Evolutionary conservation across 2,329 filamentous ascomycete species (phyloP), one percentile per base, ranked within the genome.

Genomic region (Pseudogymnoascus sp.): DNA sequence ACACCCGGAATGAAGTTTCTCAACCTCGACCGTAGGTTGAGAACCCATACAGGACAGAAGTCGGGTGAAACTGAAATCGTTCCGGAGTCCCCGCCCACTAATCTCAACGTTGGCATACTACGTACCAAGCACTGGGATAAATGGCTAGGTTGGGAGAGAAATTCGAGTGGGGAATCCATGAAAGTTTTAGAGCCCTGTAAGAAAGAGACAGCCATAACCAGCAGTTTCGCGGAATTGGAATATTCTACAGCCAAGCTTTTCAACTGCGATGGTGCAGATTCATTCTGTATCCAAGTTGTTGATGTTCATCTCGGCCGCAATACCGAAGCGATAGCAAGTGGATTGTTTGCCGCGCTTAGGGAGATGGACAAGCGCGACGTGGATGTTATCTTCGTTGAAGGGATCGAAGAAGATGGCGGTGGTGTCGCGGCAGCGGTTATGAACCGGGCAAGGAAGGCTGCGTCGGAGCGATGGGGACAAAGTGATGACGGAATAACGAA

Each of bases 321-420:
- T 45, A 85, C 84, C 0, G 82, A 82, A 65, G 82, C 82, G 30
- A 91, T 99, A 66, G 92, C 94, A 1, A 84, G 92, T 66, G 89
- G 89, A 0, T 77, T 99, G 12, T 99, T 99, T 71, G 89, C 90
- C 10, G 89, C 90, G 1, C 76, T 99, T 59, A 80, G 94, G 59
- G 89, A 92, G 66, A 80, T 99, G 63, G 94, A 99, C 71, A 82
- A 85, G 67, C 79, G 84, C 63, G 82, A 84, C 28, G 90, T 90
- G 3, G 85, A 94, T 69, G 79, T 88, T 18, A 96, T 99, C 58
- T 89, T 92, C 66, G 90, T 97, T 9, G 94, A 99, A 71, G 92
- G 92, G 2, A 88, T 96, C 61, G 78, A 83, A 62, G 55, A 37
- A 23, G 88, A 89, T 62, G 83, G 87, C 61, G 85, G 88, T 30